Evolutionary conservation across 306 rosid species (phyloP).

Genomic region (Pyrus betulifolia): DNA sequence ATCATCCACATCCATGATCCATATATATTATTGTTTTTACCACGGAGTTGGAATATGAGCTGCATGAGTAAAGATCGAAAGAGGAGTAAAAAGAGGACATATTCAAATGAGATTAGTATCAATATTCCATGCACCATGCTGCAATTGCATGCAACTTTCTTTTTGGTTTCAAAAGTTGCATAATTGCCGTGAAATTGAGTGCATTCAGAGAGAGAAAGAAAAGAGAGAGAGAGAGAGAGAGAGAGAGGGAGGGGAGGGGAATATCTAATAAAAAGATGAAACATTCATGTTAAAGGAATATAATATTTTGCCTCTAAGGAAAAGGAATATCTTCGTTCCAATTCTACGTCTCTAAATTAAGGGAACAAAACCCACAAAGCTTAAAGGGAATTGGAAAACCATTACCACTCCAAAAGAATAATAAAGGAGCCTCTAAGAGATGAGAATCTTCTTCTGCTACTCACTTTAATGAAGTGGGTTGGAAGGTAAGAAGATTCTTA

Average conservation of each 20-base stretch:
- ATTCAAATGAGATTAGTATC: slow-evolving; percentile 82
- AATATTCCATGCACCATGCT: slow-evolving; percentile 25
- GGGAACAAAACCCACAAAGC: slow-evolving; percentile 61
- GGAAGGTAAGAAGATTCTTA: slow-evolving; percentile 97
- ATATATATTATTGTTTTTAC: slow-evolving; percentile 19
- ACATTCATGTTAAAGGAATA: slow-evolving; percentile 64
- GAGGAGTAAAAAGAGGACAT: slow-evolving; percentile 45
- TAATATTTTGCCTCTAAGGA: slow-evolving; percentile 55
- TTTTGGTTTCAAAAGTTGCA: slow-evolving; percentile 63
- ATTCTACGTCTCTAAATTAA: slow-evolving; percentile 86
- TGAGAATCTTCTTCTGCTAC: slow-evolving; percentile 77
- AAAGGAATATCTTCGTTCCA: slow-evolving; percentile 91
- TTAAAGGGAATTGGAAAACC: slow-evolving; percentile 37
- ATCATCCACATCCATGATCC: not conserved
- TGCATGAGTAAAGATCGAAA: slow-evolving; percentile 21
- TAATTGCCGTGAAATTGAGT: slow-evolving; percentile 68
- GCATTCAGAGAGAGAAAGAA: slow-evolving; percentile 30
- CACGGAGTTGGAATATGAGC: slow-evolving; percentile 15
- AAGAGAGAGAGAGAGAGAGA: not conserved
- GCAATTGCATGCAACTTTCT: slow-evolving; percentile 55
- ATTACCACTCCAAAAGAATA: slow-evolving; percentile 37
- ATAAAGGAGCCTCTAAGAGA: slow-evolving; percentile 47
- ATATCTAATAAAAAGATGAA: slow-evolving; percentile 56
- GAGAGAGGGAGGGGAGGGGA: slow-evolving; percentile 9
- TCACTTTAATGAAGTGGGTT: slow-evolving; percentile 85